Percentiles rank a stretch among this genome's conserved stretches.
phyloP scores from a whole-genome alignment of 129 eudicot genomes.

The Cynara cardunculus region DNA sequence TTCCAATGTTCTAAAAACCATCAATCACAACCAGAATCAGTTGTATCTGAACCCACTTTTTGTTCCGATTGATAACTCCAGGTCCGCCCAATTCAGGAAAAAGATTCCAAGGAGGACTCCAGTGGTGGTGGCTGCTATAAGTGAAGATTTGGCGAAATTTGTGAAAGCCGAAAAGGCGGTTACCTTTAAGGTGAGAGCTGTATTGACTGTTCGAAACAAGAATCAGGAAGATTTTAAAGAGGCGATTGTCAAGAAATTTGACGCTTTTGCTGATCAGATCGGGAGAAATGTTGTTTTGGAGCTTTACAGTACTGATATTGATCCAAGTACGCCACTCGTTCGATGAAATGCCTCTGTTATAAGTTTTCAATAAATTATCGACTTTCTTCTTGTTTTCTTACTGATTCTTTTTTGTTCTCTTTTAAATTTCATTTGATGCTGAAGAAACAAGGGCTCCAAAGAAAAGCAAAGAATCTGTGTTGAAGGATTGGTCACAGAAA shows the following conservation, averaged over 20 bases:
- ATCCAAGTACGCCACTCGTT: constrained; percentile 66
- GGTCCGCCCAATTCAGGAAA: neutral
- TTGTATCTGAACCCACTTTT: neutral
- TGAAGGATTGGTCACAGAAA: constrained; percentile 91
- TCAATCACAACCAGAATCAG: constrained; percentile 2
- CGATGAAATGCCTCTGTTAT: neutral
- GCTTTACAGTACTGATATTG: constrained; percentile 73
- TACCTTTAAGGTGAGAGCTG: constrained; percentile 70
- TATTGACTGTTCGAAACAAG: constrained; percentile 74
- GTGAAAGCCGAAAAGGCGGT: constrained; percentile 47
- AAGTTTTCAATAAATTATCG: neutral
- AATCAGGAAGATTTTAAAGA: constrained; percentile 72
- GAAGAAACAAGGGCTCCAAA: constrained; percentile 69
- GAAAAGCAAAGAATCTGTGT: constrained; percentile 64
- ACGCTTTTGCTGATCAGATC: constrained; percentile 63
- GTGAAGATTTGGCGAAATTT: constrained; percentile 59
- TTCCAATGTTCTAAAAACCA: constrained; percentile 20
- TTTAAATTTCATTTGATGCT: constrained; percentile 1
- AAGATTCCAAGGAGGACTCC: neutral
- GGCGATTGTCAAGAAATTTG: constrained; percentile 58
- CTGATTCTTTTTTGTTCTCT: constrained; percentile 2
- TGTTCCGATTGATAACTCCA: constrained; percentile 23
- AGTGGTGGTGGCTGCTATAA: constrained; percentile 47
- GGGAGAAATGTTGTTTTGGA: constrained; percentile 77
- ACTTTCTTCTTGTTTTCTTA: neutral